A percentile compares a stretch with the other conserved stretches of the same genome.
These are phyloP conservation scores for Mortierella antarctica DNA, from an alignment of 192 early-diverging fungal genomes.

Conservation along the genomic window DNA sequence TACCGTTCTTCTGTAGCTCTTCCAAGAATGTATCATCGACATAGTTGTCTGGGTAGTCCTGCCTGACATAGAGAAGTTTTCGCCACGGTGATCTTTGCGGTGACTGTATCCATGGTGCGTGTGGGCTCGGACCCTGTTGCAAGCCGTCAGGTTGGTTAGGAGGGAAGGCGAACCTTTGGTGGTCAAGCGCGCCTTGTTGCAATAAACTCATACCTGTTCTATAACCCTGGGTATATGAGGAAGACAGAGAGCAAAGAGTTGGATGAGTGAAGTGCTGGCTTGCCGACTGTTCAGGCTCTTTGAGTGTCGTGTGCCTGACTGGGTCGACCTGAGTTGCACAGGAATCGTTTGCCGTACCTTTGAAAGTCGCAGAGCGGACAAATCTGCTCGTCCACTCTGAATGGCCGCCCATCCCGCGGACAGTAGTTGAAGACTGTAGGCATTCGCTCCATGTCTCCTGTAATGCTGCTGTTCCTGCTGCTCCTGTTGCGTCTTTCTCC, in stretches of 20 bases:
- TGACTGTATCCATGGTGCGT: constrained; percentile 1
- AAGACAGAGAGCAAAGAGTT: background rate
- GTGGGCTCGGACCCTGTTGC: constrained; percentile 11
- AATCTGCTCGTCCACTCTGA: constrained; percentile 45
- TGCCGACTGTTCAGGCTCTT: too few relatives aligned
- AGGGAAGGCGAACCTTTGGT: too few relatives aligned
- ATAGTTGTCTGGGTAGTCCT: constrained; percentile 92
- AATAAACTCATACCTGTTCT: constrained; percentile 15
- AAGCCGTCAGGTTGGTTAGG: background rate
- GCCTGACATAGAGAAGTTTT: constrained; percentile 87
- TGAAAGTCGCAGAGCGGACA: constrained; percentile 48
- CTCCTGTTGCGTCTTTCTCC: background rate
- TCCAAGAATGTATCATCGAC: constrained; percentile 90
- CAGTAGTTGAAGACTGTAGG: constrained; percentile 48
- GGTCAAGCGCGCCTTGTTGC: background rate
- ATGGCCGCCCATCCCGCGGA: constrained; percentile 46
- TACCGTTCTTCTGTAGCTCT: constrained; percentile 90
- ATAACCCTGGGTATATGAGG: constrained; percentile 7
- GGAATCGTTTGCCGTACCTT: constrained; percentile 14
- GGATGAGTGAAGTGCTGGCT: too few relatives aligned
- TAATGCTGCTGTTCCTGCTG: background rate
- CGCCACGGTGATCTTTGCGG: constrained; percentile 67
- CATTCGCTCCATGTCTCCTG: constrained; percentile 12
- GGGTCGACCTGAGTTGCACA: background rate
- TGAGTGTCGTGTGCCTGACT: background rate